Base-by-base conservation (phyloP, 768 basidiomycete genomes). In the Trametes cinnabarina region DNA sequence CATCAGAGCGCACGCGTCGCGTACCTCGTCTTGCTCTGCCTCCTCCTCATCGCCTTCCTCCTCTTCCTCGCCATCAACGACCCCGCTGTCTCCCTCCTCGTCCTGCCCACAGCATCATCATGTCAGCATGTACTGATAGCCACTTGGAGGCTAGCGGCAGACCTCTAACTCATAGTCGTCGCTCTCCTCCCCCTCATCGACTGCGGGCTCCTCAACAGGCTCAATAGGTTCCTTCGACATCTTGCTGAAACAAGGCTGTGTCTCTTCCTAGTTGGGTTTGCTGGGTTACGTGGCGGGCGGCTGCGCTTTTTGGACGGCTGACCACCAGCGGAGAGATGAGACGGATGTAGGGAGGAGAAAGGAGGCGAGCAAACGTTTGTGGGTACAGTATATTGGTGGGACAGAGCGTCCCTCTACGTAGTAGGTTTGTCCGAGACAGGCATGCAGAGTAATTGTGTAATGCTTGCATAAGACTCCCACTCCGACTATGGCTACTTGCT, bases 141-240 rank as follows among this genome's bases (percentile, higher is more conserved):
- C 4, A 22, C n/a, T 19, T 20, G 12, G 11, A 19, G 25, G 19
- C 25, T 5, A 2, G 40, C 9, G 15, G 39, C 49, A 14, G 10
- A 60, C 61, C 51, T 66, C 62, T 1, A 70, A 43, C 49, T 70
- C 69, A 51, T 69, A 71, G 19, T 65, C 69, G 63, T 71, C 69
- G 59, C 68, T 69, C 60, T 71, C 69, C 57, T 71, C 69, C 6
- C 59, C 66, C 32, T 64, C 51, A 44, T 65, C 57, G 14, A 58
- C 8, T 44, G 55, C 55, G 20, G 61, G 61, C 41, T 63, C 54
- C 32, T 51, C 59, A 3, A 58, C 61, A 11, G 58, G 37, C 8
- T 59, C 58, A n/a, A 44, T 49, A 10, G 51, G 40, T 30, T 52
- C 51, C 60, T 59, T 58, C 17, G 57, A 51, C 61, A 60, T 62